Evolutionary conservation across 345 rosid species (phyloP).

Genomic region (Acer negundo): DNA sequence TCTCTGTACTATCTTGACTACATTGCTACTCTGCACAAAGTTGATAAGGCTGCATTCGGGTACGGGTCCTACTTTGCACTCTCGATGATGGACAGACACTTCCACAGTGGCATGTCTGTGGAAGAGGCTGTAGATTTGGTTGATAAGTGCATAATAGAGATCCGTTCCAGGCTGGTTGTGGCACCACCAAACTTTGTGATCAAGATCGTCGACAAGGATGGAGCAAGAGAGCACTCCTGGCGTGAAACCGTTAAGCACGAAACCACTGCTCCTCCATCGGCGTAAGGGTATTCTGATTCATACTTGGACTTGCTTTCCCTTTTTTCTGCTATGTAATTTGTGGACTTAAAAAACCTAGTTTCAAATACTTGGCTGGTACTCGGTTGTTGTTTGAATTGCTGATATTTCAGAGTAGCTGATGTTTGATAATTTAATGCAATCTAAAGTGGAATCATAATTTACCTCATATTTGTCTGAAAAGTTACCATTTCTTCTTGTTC

Average conservation of each 20-base stretch:
- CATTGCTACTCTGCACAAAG: constrained; percentile 94
- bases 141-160: constrained; percentile 89
- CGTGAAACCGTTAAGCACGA: constrained; percentile 73
- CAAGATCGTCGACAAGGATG: constrained; percentile 93
- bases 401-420: too few species aligned
- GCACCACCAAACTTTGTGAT: constrained; percentile 96
- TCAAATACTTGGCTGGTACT: constrained; percentile 8
- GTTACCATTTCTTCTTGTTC: too few species aligned
- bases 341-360: background rate
- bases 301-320: background rate
- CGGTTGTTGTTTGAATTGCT: constrained; percentile 12
- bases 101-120: constrained; percentile 82
- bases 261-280: constrained; percentile 27
- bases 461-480: too few species aligned
- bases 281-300: constrained; percentile 18
- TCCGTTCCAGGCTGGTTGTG: constrained; percentile 83
- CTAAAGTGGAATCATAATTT: too few species aligned
- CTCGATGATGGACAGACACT: constrained; percentile 94
- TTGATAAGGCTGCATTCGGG: constrained; percentile 95
- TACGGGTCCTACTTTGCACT: constrained; percentile 91
- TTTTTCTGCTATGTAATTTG: constrained; percentile 6
- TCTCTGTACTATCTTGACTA: constrained; percentile 94
- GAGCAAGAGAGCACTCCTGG: constrained; percentile 85
- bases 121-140: constrained; percentile 86
- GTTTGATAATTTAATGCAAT: too few species aligned